Conservation (phyloP, 2,329 filamentous ascomycete species). For the Biscogniauxia sp. region DNA sequence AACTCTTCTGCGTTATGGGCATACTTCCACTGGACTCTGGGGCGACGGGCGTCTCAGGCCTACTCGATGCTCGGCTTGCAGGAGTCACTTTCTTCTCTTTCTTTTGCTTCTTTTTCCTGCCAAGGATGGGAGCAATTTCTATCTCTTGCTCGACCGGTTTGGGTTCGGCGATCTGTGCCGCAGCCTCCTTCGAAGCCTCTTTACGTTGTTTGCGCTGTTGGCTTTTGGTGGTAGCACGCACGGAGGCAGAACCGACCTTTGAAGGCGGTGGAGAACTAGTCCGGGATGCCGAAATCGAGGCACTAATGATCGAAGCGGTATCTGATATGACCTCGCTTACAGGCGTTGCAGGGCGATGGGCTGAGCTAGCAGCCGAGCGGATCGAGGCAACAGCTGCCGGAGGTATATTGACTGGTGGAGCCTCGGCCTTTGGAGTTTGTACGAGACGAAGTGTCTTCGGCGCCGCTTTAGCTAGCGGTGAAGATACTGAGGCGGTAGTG, state of each 20-base stretch:
- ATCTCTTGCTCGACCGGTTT: constrained; percentile 51
- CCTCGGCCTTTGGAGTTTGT: constrained; percentile 63
- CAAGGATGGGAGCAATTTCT: constrained; percentile 69
- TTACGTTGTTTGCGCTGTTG: constrained; percentile 75
- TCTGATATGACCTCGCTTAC: constrained; percentile 75
- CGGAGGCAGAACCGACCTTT: constrained; percentile 66
- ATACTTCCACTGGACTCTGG: constrained; percentile 33
- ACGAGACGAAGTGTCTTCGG: constrained; percentile 70
- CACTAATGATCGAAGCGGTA: constrained; percentile 70
- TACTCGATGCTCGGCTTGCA: constrained; percentile 23
- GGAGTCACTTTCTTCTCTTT: constrained; percentile 58
- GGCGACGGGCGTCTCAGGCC: constrained; percentile 31
- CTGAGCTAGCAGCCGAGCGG: constrained; percentile 30
- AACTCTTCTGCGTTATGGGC: constrained; percentile 23
- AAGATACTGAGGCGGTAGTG: constrained; percentile 47
- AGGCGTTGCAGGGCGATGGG: constrained; percentile 67
- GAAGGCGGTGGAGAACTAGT: constrained; percentile 68
- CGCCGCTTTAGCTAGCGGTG: constrained; percentile 49
- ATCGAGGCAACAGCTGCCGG: constrained; percentile 31
- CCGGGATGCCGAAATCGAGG: constrained; percentile 65
- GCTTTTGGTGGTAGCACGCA: constrained; percentile 71
- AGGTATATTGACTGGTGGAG: constrained; percentile 38
- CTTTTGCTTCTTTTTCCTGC: constrained; percentile 82
- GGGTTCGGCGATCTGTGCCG: constrained; percentile 49
- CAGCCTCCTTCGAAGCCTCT: constrained; percentile 64